Evolutionary conservation across 129 eudicot genomes (phyloP), one percentile per base, ranked within the genome.

Genomic region (Artemisia argyi): DNA sequence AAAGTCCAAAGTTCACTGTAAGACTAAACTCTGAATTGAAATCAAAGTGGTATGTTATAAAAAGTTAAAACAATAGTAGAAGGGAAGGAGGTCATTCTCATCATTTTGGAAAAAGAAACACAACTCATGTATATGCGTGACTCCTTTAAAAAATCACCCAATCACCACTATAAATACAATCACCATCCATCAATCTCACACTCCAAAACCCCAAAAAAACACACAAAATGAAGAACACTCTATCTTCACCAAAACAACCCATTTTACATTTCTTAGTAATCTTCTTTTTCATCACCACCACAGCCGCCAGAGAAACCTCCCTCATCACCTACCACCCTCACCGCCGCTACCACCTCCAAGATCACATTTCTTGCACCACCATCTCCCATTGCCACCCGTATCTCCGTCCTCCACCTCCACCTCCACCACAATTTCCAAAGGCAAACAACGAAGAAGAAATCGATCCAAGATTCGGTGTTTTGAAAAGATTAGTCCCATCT

Each of bases 401-500:
- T 44, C 65, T 30, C 5, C 52, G 66, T 46, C 72, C 48, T 2
- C 75, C 69, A 6, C 80, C 48, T 2, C 75, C 69, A 6, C 80
- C 61, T 11, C 68, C 64, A 17, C 60, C 58, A 0, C 62, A 57
- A 15, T 48, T 74, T 60, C 83, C 84, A 0, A 79, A 76, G 20
- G 53, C 85, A 16, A 46, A 65, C 35, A 69, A 50, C 76, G 66
- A 71, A 17, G 69, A 71, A 17, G 93, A 86, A n/a, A 84, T 86
- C 58, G 96, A 88, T 74, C 91, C 91, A 69, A 83, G 89, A 80
- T 91, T 82, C 81, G 97, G 96, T 8, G 97, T 88, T 20, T 84
- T 75, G 58, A 91, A 91, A 76, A 81, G 97, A 85, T 78, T 88
- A 71, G 96, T 91, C 73, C 97, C 97, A 39, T 86, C 96, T 55